These are phyloP conservation scores for Termitomyces sp. DNA, from an alignment of 768 basidiomycete genomes.

Conservation along the genomic window DNA sequence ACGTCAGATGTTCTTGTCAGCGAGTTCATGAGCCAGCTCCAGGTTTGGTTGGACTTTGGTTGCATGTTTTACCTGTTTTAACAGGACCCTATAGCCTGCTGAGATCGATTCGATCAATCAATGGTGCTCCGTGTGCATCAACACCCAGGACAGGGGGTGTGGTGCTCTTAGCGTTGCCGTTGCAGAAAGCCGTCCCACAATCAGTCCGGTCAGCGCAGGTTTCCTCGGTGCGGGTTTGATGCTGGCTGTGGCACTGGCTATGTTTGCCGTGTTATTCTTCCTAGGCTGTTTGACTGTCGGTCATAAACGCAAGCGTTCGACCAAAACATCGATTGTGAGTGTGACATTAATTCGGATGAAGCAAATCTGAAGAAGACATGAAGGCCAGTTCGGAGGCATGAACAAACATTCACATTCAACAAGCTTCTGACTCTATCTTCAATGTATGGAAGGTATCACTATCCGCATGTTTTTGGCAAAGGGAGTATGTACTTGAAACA, in stretches of 20 bases:
- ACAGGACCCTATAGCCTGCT: conserved; percentile 33
- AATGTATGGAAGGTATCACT: neutral
- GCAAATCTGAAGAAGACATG: neutral
- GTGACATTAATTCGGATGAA: neutral
- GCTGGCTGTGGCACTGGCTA: conserved; percentile 36
- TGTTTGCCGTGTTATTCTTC: conserved; percentile 37
- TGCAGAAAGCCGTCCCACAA: conserved; percentile 28
- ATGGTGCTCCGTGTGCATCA: conserved; percentile 62
- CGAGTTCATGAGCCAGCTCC: conserved; percentile 40
- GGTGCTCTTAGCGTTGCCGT: conserved; percentile 39
- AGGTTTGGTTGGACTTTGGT: conserved; percentile 20
- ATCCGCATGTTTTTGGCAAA: neutral
- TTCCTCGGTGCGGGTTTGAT: conserved; percentile 63
- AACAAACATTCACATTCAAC: neutral
- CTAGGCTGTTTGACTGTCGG: conserved; percentile 36
- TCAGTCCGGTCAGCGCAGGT: conserved; percentile 61
- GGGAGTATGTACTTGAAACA: neutral
- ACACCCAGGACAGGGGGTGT: conserved; percentile 57
- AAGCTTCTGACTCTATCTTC: neutral
- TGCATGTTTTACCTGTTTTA: neutral
- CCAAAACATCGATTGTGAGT: neutral
- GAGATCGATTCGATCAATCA: conserved; percentile 48
- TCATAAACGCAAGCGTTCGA: conserved; percentile 6
- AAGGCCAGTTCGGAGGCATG: neutral
- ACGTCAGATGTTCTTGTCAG: conserved; percentile 52